Conservation (phyloP, 352 stramenopile species). For the Pythium aquatile region DNA sequence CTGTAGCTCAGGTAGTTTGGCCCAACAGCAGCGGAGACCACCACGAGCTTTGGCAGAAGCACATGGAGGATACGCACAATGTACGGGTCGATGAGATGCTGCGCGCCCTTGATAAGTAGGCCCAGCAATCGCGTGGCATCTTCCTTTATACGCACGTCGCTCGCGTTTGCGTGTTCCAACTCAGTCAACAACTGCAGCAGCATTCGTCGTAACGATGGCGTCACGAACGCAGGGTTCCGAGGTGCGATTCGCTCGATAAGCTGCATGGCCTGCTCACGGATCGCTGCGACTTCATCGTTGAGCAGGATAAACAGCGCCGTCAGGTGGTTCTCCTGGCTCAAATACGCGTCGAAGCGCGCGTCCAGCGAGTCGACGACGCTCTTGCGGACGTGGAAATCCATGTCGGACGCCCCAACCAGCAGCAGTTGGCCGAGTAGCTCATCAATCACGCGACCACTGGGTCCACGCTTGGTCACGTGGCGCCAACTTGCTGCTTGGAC, state of each 20-base stretch:
- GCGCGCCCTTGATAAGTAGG: constrained; percentile 70
- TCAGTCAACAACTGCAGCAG: constrained; percentile 95
- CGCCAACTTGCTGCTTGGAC: constrained; percentile 36
- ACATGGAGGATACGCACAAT: constrained; percentile 74
- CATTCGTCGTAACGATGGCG: constrained; percentile 92
- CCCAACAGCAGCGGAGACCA: constrained; percentile 30
- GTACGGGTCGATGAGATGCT: constrained; percentile 89
- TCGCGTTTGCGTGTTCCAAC: constrained; percentile 84
- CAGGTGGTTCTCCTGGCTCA: constrained; percentile 93
- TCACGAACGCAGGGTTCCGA: constrained; percentile 95
- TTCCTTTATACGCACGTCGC: constrained; percentile 84
- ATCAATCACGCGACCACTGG: constrained; percentile 91
- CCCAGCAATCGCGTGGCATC: constrained; percentile 88
- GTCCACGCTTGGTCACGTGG: constrained; percentile 73
- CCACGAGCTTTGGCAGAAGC: constrained; percentile 84
- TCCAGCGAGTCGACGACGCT: constrained; percentile 94
- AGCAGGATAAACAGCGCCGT: constrained; percentile 93
- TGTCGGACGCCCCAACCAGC: constrained; percentile 92
- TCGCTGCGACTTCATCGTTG: constrained; percentile 90
- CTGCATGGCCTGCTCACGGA: constrained; percentile 90
- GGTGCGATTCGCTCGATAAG: constrained; percentile 93
- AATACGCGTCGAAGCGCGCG: constrained; percentile 90
- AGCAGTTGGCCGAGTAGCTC: constrained; percentile 92
- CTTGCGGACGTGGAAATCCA: constrained; percentile 86
- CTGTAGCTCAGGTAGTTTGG: constrained; percentile 23